phyloP scores from a whole-genome alignment of 2,329 filamentous ascomycete species.

The Verticillium zaregamsianum region DNA sequence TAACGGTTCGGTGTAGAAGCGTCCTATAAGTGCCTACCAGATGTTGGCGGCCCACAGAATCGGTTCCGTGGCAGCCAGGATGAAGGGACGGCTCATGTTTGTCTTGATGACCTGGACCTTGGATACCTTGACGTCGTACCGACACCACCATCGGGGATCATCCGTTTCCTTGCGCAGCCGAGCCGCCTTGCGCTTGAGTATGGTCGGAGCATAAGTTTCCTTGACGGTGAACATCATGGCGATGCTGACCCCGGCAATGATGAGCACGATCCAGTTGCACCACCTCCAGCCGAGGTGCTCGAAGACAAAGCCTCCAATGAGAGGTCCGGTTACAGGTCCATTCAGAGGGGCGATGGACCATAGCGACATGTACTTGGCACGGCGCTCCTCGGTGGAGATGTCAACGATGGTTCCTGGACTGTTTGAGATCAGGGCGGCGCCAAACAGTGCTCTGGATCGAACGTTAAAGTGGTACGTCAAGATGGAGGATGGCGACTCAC shows the following conservation, averaged over 20 bases:
- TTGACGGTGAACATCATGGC: conserved; percentile 55
- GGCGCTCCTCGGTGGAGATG: conserved; percentile 73
- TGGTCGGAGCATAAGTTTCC: conserved; percentile 73
- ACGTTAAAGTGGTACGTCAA: conserved; percentile 5
- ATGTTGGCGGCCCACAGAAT: conserved; percentile 69
- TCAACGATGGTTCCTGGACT: conserved; percentile 80
- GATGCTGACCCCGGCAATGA: conserved; percentile 61
- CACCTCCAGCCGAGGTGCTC: conserved; percentile 82
- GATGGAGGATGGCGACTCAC: conserved; percentile 28
- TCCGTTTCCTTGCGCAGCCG: conserved; percentile 62
- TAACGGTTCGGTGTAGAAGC: too few species aligned
- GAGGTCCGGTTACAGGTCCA: conserved; percentile 53
- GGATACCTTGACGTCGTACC: conserved; percentile 68
- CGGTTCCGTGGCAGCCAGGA: conserved; percentile 75
- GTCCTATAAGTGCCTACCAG: conserved; percentile 41
- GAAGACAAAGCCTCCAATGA: conserved; percentile 78
- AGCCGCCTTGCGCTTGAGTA: conserved; percentile 64
- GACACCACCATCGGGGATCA: conserved; percentile 71
- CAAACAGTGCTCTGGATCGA: conserved; percentile 48
- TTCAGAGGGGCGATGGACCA: conserved; percentile 85
- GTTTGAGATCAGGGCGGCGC: conserved; percentile 78
- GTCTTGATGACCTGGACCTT: conserved; percentile 66
- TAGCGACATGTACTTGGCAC: conserved; percentile 77
- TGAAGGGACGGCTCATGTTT: conserved; percentile 73
- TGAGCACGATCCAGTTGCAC: conserved; percentile 78